These are phyloP conservation scores for Penicillium macrosclerotiorum DNA, from an alignment of 495 filamentous ascomycete species.

Conservation along the genomic window DNA sequence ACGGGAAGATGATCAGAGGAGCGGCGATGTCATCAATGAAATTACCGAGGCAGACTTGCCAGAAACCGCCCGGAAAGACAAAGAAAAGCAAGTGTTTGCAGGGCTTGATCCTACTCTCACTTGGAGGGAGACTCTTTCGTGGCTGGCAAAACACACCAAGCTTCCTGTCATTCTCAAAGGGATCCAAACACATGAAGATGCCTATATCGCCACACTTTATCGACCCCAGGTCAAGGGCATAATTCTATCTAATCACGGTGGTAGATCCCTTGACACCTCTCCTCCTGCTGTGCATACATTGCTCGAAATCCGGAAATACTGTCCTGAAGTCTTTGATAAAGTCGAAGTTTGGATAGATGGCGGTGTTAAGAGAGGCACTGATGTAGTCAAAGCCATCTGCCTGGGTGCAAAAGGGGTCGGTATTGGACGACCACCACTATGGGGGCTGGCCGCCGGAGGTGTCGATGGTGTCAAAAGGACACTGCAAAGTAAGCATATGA, in stretches of 20 bases:
- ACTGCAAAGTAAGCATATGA: slow-evolving; percentile 65
- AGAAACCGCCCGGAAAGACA: slow-evolving; percentile 34
- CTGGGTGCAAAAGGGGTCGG: slow-evolving; percentile 83
- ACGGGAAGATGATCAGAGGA: slow-evolving; percentile 77
- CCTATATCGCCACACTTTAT: slow-evolving; percentile 68
- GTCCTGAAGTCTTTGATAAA: slow-evolving; percentile 74
- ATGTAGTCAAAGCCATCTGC: slow-evolving; percentile 85
- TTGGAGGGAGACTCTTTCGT: slow-evolving; percentile 77
- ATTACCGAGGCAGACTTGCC: slow-evolving; percentile 35
- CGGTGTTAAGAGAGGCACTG: slow-evolving; percentile 81
- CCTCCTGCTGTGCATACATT: slow-evolving; percentile 82
- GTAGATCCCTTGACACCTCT: slow-evolving; percentile 80
- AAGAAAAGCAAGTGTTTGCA: slow-evolving; percentile 59
- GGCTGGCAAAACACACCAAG: slow-evolving; percentile 70
- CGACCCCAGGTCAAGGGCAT: slow-evolving; percentile 69
- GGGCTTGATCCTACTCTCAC: slow-evolving; percentile 79
- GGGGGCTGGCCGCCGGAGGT: slow-evolving; percentile 78
- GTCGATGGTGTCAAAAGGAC: slow-evolving; percentile 76
- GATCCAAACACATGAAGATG: slow-evolving; percentile 88
- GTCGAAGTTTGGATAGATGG: slow-evolving; percentile 87
- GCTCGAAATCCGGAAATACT: slow-evolving; percentile 82
- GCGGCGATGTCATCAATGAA: slow-evolving; percentile 42
- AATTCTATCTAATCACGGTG: slow-evolving; percentile 85
- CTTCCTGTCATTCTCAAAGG: slow-evolving; percentile 88
- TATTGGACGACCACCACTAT: slow-evolving; percentile 75